These are phyloP conservation scores for Melanomma pulvis-pyrius DNA, from an alignment of 495 filamentous ascomycete species.

Conservation along the genomic window DNA sequence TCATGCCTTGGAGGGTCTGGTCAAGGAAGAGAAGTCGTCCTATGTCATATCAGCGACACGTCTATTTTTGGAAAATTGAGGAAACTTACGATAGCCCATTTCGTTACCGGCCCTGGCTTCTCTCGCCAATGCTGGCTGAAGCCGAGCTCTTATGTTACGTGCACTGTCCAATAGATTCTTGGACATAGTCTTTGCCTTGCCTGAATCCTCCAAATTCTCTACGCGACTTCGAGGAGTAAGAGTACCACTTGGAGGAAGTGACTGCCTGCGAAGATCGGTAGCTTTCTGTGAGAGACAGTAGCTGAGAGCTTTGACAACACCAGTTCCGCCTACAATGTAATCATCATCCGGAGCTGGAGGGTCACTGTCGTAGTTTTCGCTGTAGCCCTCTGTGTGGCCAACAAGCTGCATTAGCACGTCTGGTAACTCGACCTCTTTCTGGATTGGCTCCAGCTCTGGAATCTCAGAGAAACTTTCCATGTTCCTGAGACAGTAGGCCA, in stretches of 20 bases:
- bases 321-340: slow-evolving; percentile 94
- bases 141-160: slow-evolving; percentile 78
- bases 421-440: slow-evolving; percentile 55
- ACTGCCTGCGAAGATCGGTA: slow-evolving; percentile 54
- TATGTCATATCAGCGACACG: slow-evolving; percentile 41
- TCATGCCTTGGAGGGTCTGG: slow-evolving; percentile 84
- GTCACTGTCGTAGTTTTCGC: slow-evolving; percentile 62
- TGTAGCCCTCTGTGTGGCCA: slow-evolving; percentile 56
- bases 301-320: slow-evolving; percentile 85
- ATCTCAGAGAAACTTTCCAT: slow-evolving; percentile 66
- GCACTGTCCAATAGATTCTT: slow-evolving; percentile 84
- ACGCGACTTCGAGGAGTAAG: slow-evolving; percentile 57
- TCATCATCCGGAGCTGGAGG: slow-evolving; percentile 83
- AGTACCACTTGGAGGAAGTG: slow-evolving; percentile 54
- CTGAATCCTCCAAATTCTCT: slow-evolving; percentile 52
- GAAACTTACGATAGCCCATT: slow-evolving; percentile 72
- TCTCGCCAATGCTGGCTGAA: slow-evolving; percentile 82
- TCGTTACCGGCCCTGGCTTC: slow-evolving; percentile 69
- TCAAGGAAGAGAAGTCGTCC: slow-evolving; percentile 88
- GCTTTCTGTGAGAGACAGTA: slow-evolving; percentile 82
- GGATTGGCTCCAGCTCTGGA: slow-evolving; percentile 45
- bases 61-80: background rate
- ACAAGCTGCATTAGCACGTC: slow-evolving; percentile 72
- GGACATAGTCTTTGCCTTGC: slow-evolving; percentile 87
- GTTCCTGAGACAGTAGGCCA: slow-evolving; percentile 90